Evolutionary conservation across 169 alveolate species (phyloP).

Genomic region (Babesia bigemina): DNA sequence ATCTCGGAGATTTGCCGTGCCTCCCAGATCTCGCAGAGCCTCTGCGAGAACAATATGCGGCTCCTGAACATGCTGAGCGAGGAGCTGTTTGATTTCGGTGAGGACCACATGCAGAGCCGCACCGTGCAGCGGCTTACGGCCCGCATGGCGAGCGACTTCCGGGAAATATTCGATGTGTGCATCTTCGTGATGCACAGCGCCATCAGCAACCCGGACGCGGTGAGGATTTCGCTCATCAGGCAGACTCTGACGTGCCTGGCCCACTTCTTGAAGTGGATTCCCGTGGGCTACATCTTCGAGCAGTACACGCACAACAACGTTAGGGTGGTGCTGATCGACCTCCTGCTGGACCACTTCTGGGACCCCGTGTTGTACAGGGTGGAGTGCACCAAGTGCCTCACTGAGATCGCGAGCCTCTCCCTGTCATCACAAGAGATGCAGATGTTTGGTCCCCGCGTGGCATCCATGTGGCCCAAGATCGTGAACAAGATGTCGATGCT

Average conservation of each 20-base stretch:
- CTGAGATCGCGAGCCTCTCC: slow-evolving; percentile 88
- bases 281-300: slow-evolving; percentile 91
- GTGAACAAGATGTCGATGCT: slow-evolving; percentile 76
- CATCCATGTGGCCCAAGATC: slow-evolving; percentile 79
- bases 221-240: slow-evolving; percentile 83
- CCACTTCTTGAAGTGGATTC: slow-evolving; percentile 94
- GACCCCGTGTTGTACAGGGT: slow-evolving; percentile 85
- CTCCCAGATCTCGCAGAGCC: slow-evolving; percentile 90
- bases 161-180: slow-evolving; percentile 86
- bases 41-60: slow-evolving; percentile 98
- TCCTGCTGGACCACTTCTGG: slow-evolving; percentile 88
- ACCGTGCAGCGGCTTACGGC: slow-evolving; percentile 82
- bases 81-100: slow-evolving; percentile 93
- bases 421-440: slow-evolving; percentile 74
- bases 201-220: slow-evolving; percentile 79
- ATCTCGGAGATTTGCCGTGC: slow-evolving; percentile 98
- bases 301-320: slow-evolving; percentile 74
- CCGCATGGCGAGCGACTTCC: slow-evolving; percentile 79
- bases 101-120: slow-evolving; percentile 86
- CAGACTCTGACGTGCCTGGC: slow-evolving; percentile 90
- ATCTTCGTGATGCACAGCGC: slow-evolving; percentile 87
- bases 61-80: slow-evolving; percentile 95
- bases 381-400: slow-evolving; percentile 90
- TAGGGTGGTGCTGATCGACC: slow-evolving; percentile 74
- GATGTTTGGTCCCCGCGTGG: slow-evolving; percentile 70